phyloP scores from a whole-genome alignment of 164 flowering plant species.

The Malania oleifera region DNA sequence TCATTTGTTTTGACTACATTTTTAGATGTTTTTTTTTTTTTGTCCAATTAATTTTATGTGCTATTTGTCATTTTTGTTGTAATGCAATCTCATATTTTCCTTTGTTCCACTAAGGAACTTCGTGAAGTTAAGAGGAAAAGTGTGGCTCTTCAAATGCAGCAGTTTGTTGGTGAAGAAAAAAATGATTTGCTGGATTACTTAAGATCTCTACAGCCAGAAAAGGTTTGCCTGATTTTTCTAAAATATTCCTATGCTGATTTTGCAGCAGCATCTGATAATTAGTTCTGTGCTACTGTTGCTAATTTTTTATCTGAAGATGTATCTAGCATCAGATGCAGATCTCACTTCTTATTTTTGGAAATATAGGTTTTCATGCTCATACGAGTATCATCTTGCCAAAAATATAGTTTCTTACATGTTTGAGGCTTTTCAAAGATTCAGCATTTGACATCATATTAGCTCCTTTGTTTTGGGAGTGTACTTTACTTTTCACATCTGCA shows the following conservation, averaged over 20 bases:
- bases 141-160: conserved; percentile 90
- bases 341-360: no score
- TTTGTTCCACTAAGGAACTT: conserved; percentile 45
- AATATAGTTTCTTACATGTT: no score
- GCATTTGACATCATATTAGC: no score
- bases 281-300: no score
- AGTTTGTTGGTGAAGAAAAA: conserved; percentile 86
- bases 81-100: background rate
- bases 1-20: conserved; percentile 1
- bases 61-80: no score
- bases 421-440: no score
- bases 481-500: no score
- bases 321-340: conserved; percentile 3
- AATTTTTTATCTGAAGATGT: background rate
- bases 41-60: background rate
- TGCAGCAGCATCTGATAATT: no score
- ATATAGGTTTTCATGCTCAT: no score
- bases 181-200: conserved; percentile 82
- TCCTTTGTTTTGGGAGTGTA: no score
- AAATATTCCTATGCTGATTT: background rate
- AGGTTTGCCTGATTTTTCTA: conserved; percentile 36
- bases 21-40: background rate
- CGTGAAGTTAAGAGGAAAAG: conserved; percentile 65
- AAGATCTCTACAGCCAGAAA: conserved; percentile 75
- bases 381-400: no score